Evolutionary conservation across 73 alveolate genomes (phyloP).

Genomic region (Blepharisma stoltei): DNA sequence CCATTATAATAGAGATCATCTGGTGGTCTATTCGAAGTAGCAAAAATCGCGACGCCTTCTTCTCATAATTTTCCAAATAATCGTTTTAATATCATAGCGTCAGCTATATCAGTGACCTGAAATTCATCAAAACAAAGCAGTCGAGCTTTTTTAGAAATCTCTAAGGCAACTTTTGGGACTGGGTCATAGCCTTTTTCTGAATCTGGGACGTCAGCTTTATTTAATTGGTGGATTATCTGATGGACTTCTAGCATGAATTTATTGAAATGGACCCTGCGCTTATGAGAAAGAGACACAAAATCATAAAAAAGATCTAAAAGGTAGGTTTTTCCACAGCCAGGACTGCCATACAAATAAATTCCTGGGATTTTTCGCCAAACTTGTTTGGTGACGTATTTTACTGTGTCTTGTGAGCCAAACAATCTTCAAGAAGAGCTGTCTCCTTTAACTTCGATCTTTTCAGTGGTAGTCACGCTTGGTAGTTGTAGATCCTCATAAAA

Average conservation of each 20-base stretch:
- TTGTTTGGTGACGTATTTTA: background rate
- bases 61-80: slow-evolving; percentile 77
- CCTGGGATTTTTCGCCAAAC: slow-evolving; percentile 40
- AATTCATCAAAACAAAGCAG: slow-evolving; percentile 88
- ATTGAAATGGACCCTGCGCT: slow-evolving; percentile 82
- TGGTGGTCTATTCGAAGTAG: slow-evolving; percentile 93
- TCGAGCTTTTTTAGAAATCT: slow-evolving; percentile 56
- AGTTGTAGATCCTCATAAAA: too few relatives aligned
- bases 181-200: slow-evolving; percentile 64
- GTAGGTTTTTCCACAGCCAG: slow-evolving; percentile 93
- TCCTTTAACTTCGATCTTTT: too few relatives aligned
- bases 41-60: slow-evolving; percentile 67
- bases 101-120: slow-evolving; percentile 90
- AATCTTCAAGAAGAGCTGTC: too few relatives aligned
- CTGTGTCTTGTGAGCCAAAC: too few relatives aligned
- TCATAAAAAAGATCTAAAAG: slow-evolving; percentile 88
- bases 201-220: background rate
- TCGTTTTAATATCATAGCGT: slow-evolving; percentile 89
- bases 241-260: slow-evolving; percentile 93
- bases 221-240: slow-evolving; percentile 54
- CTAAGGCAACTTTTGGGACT: slow-evolving; percentile 60
- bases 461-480: too few relatives aligned
- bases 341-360: slow-evolving; percentile 72
- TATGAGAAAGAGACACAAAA: slow-evolving; percentile 44
- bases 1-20: slow-evolving; percentile 83